Base-by-base conservation (phyloP, 2,329 filamentous ascomycete species). In the Aspergillus vadensis region DNA sequence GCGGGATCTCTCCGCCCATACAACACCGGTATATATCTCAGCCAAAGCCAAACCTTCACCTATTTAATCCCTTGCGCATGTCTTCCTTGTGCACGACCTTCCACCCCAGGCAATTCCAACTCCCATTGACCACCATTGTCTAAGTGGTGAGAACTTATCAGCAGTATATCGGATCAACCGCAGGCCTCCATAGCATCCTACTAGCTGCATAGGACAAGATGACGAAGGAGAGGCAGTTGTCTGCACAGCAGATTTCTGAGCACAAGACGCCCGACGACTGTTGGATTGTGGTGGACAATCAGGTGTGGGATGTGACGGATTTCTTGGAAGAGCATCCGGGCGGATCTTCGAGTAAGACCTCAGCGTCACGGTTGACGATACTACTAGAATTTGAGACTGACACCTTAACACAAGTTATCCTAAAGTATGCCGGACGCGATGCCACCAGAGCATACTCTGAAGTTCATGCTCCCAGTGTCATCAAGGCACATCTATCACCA, bases 261-360 rank as follows among this genome's bases (percentile, higher is more conserved):
- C 85, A 87, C 68, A 83, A 79, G 57, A 78, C 71, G 12, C 67
- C 77, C 36, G 68, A 79, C 55, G 74, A 87, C 65, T 82, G 84
- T 67, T 91, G 89, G 89, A 84, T 91, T 60, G 87, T 89, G 17
- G 83, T 91, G 21, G 84, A 90, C 71, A 83, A 83, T 49, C 83
- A 84, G 67, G 86, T 91, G 27, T 90, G 87, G 78, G 86, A 91
- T 72, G 76, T 91, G 48, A 88, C 85, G 23, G 81, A 85, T 15
- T 91, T 91, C 71, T 80, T 86, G 9, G 82, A 83, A n/a, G 80
- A 86, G 61, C 86, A 88, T 71, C 85, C 86, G 4, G 86, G 86
- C 30, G 86, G 86, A 21, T 76, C 84, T 51, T 80, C 77, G 47
- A 83, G 84, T 80, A 72, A 70, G 78, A 21, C 4, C 25, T 2